A percentile compares a stretch with the other conserved stretches of the same genome.
These are phyloP conservation scores for Dactylellina drechsleri DNA, from an alignment of 2,329 filamentous ascomycete genomes.

Conservation along the genomic window DNA sequence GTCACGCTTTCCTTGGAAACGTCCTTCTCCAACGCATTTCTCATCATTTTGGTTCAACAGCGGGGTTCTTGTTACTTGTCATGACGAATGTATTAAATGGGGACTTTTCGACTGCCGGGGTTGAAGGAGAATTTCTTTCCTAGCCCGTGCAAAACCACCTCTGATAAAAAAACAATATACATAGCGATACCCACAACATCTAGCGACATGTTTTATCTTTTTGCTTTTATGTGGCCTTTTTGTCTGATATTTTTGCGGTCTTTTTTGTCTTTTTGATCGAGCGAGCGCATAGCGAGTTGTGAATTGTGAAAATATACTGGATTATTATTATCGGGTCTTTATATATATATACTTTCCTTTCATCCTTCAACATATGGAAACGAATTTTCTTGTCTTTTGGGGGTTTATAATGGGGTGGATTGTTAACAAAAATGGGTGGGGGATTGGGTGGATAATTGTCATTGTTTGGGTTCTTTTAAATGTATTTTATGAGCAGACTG, in stretches of 20 bases:
- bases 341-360: not conserved
- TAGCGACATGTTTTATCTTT: constrained; percentile 30
- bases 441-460: not conserved
- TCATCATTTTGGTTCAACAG: not conserved
- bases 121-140: not conserved
- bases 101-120: not conserved
- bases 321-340: constrained; percentile 7
- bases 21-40: not conserved
- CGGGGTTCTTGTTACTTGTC: constrained; percentile 6
- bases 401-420: constrained; percentile 5
- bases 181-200: constrained; percentile 41
- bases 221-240: not conserved
- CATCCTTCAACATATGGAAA: not conserved
- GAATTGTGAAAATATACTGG: constrained; percentile 8
- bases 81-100: constrained; percentile 6
- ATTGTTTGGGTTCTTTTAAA: not conserved
- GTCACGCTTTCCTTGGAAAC: not conserved
- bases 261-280: constrained; percentile 5
- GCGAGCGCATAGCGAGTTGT: constrained; percentile 42
- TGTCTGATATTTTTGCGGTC: not conserved
- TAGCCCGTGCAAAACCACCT: not conserved
- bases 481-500: constrained; percentile 4
- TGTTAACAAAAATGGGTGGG: not conserved
- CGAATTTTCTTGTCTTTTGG: constrained; percentile 33
- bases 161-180: constrained; percentile 17